These are phyloP conservation scores for Aspergillus sp. DNA, from an alignment of 2,329 filamentous ascomycete genomes.

Conservation along the genomic window DNA sequence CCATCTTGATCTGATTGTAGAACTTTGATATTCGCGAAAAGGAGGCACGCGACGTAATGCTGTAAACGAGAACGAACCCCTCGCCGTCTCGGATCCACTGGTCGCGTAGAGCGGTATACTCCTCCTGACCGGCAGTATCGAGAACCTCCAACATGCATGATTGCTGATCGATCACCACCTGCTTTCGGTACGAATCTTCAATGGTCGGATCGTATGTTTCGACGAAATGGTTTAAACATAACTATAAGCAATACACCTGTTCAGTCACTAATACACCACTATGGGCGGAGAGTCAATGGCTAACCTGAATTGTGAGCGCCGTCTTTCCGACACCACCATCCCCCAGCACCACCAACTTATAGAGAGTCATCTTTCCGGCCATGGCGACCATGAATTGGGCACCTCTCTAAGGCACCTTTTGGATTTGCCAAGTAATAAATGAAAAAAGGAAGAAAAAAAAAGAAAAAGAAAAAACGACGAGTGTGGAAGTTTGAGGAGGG, in stretches of 20 bases:
- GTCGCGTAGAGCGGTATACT: slow-evolving; percentile 93
- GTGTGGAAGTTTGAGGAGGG: background rate
- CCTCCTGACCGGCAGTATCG: slow-evolving; percentile 96
- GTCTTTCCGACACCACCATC: slow-evolving; percentile 95
- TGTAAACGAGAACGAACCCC: slow-evolving; percentile 96
- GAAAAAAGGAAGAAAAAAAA: background rate
- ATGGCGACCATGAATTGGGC: slow-evolving; percentile 50
- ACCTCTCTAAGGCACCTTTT: slow-evolving; percentile 1
- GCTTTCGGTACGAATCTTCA: slow-evolving; percentile 68
- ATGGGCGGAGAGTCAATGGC: slow-evolving; percentile 14
- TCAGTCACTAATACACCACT: slow-evolving; percentile 4
- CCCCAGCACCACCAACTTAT: slow-evolving; percentile 92
- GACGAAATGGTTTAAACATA: slow-evolving; percentile 97
- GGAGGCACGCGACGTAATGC: slow-evolving; percentile 93
- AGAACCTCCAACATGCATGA: slow-evolving; percentile 97
- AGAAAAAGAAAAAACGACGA: background rate
- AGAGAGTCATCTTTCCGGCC: slow-evolving; percentile 92
- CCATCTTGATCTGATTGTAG: slow-evolving; percentile 93
- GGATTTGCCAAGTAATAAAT: background rate
- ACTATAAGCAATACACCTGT: slow-evolving; percentile 47
- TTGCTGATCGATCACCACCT: slow-evolving; percentile 83
- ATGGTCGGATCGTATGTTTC: slow-evolving; percentile 78
- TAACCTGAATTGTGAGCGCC: slow-evolving; percentile 79
- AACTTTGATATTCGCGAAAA: slow-evolving; percentile 94
- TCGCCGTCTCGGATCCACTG: slow-evolving; percentile 99